Base-by-base conservation (phyloP, 352 stramenopile species). In the Phytophthora capsici region DNA sequence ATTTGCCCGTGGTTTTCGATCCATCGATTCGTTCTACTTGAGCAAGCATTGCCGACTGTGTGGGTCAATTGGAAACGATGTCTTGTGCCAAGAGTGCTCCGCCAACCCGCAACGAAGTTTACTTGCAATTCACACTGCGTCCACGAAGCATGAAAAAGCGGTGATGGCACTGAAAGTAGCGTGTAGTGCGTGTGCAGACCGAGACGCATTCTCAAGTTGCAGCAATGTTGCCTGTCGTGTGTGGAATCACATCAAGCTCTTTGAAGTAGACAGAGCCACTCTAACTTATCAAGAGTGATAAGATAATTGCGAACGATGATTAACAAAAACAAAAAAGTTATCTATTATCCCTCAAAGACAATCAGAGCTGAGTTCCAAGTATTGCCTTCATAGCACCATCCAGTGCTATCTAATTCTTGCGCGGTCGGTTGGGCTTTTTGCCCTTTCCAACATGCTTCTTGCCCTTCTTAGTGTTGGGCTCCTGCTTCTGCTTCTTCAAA, bases 21-120 rank as follows among this genome's bases (percentile, higher is more conserved):
- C 82, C 0, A 96, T 96, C 41, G 88, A 96, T 63, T 86, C 80
- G 22, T 96, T 89, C 49, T 96, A 96, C 74, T 57, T 82, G 65
- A 96, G 88, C 65, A 89, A 90, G 30, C 86, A 91, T 56, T 96
- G 88, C 43, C 80, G 70, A 1, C 70, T 96, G 0, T 96, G 88
- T 26, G 82, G 86, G 2, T 70, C 75, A 6, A 73, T 91, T n/a
- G 86, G 84, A 0, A 82, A 71, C 36, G 69, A 80, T 32, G 46
- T 65, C 4, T 55, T 92, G 6, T 94, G 86, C 57, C 59, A 75
- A 16, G 66, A 82, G 30, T 94, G 86, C 56, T 72, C 49, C 13
- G 47, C 51, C 2, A 63, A 93, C 26, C 82, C 80, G 2, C 86
- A 93, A 52, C 83, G 80, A 44, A 94, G 86, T 56, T 63, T 90